Percentiles rank a stretch among this genome's conserved stretches.
Evolutionary conservation across 2,329 filamentous ascomycete genomes (phyloP).

Genomic region (Xylariaceae sp.): DNA sequence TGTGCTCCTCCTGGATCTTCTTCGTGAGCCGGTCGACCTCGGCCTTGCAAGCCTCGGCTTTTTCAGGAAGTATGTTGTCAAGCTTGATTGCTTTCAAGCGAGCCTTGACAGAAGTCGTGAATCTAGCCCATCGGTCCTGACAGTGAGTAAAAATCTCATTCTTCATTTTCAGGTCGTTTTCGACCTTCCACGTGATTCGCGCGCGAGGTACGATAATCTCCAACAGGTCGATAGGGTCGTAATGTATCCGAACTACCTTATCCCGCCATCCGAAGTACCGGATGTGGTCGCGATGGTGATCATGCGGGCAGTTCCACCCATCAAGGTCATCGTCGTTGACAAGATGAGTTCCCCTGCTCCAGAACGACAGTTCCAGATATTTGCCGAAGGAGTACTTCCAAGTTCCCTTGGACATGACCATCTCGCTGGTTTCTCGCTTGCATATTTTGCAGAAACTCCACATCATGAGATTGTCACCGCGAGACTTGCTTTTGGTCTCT

Average conservation of each 20-base stretch:
- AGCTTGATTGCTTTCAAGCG: slow-evolving; percentile 85
- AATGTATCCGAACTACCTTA: slow-evolving; percentile 82
- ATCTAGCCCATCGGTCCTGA: slow-evolving; percentile 77
- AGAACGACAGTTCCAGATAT: slow-evolving; percentile 96
- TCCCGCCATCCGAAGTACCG: slow-evolving; percentile 89
- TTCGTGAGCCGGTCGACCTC: slow-evolving; percentile 77
- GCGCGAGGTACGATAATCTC: slow-evolving; percentile 91
- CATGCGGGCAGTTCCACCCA: slow-evolving; percentile 66
- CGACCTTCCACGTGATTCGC: slow-evolving; percentile 95
- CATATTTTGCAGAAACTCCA: slow-evolving; percentile 97
- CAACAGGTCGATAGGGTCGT: slow-evolving; percentile 85
- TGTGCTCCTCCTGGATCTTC: slow-evolving; percentile 80
- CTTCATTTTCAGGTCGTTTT: slow-evolving; percentile 85
- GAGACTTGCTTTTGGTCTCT: slow-evolving; percentile 41
- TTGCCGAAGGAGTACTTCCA: slow-evolving; percentile 99
- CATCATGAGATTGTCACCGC: slow-evolving; percentile 75
- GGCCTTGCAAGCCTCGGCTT: slow-evolving; percentile 72
- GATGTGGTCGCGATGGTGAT: slow-evolving; percentile 87
- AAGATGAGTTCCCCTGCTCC: slow-evolving; percentile 78
- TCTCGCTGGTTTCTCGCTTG: slow-evolving; percentile 81
- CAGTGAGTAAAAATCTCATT: slow-evolving; percentile 84
- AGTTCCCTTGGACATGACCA: slow-evolving; percentile 86
- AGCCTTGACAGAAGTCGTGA: slow-evolving; percentile 81
- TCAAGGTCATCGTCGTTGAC: slow-evolving; percentile 53
- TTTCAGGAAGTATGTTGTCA: slow-evolving; percentile 85